phyloP scores from a whole-genome alignment of 306 rosid genomes.

The Begonia loranthoides region DNA sequence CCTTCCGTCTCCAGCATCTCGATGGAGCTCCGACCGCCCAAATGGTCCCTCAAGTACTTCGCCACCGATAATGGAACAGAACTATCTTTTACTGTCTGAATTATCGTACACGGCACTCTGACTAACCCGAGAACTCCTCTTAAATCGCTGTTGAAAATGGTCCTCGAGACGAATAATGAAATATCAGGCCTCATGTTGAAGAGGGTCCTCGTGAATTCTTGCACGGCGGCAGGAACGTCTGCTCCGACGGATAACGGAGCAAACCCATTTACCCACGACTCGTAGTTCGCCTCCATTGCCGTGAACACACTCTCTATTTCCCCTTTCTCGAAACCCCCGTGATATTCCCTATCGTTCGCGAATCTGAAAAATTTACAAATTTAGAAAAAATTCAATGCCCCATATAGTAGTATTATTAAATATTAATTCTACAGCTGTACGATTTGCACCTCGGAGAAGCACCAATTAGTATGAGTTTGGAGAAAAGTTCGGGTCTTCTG shows the following conservation, averaged over 20 bases:
- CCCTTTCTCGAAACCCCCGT: conserved; percentile 64
- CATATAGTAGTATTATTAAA: no score
- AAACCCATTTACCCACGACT: conserved; percentile 72
- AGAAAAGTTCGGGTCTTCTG: conserved; percentile 73
- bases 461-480: conserved; percentile 81
- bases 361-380: conserved; percentile 25
- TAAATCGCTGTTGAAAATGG: conserved; percentile 67
- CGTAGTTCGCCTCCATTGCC: conserved; percentile 78
- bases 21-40: conserved; percentile 69
- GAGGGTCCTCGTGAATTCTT: conserved; percentile 70
- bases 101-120: conserved; percentile 59
- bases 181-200: conserved; percentile 97
- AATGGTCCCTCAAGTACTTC: conserved; percentile 49
- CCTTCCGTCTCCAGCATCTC: conserved; percentile 80
- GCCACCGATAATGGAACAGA: conserved; percentile 81
- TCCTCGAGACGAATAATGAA: conserved; percentile 48
- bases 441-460: conserved; percentile 74
- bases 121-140: conserved; percentile 71
- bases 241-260: conserved; percentile 81
- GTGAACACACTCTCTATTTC: conserved; percentile 52
- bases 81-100: conserved; percentile 60
- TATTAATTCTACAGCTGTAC: no score
- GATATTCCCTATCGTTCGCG: conserved; percentile 69
- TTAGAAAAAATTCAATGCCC: no score
- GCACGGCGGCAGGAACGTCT: conserved; percentile 68